Base-by-base conservation (phyloP, 306 rosid species). In the Cucumis cinereus region DNA sequence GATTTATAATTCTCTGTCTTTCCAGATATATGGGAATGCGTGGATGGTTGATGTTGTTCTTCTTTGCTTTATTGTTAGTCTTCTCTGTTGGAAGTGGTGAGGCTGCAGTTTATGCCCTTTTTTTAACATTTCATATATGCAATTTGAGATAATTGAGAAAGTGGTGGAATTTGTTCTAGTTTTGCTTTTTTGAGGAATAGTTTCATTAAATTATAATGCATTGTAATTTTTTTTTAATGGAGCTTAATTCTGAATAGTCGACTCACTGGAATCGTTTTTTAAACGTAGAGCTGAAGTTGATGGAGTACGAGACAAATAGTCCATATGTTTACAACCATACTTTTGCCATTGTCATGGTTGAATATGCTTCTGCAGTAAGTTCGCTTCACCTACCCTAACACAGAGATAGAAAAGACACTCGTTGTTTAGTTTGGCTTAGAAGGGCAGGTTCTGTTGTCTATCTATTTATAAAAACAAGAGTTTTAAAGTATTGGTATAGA, bases 281-380 rank as follows among this genome's bases (percentile, higher is more conserved):
- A 70, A 70, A 70, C 9, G 41, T 26, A 70, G 40, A 70, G 40
- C 24, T 3, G 36, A 47, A 70, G 58, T 14, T 47, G 74, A 43
- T 41, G 40, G 50, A 70, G 75, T 45, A 47, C 22, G 8, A 8
- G 57, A 14, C 75, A 45, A 28, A 45, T 52, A 16, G 20, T 70
- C 23, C 35, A 47, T 41, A 78, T 2, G 20, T 54, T 57, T 93
- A 89, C 79, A 91, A 93, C 80, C 97, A 88, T 74, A 93, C 97
- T 4, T 92, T 93, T 52, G 87, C 92, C 74, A 86, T 89, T 74
- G 86, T 84, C 77, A 50, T 91, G 62, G 98, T 89, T 82, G 90
- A 86, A 77, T 93, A 87, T 82, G 97, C 98, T 78, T 86, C 98
- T 62, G 96, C 90, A 83, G 98, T 93, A 84, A 82, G 89, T 84